Evolutionary conservation across 2,329 filamentous ascomycete species (phyloP), one percentile per base, ranked within the genome.

Genomic region (Parastagonospora avenae): DNA sequence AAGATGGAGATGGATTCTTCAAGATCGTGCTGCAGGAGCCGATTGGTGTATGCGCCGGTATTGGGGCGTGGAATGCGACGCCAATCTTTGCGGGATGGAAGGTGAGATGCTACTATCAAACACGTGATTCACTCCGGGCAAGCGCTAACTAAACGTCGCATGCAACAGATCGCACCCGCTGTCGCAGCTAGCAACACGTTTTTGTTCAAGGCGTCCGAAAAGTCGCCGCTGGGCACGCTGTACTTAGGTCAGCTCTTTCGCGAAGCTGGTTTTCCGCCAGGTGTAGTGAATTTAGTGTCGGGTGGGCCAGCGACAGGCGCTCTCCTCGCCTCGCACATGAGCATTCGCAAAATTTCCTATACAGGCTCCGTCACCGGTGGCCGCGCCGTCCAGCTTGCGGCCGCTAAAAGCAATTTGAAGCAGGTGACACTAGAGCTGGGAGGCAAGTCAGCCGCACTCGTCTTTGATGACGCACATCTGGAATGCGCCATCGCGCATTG

Each of bases 381-480:
- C 11, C 63, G 68, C 29, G 68, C 68, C 40, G 66, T 77, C 12
- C 63, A 70, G 39, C 71, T 74, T 30, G 63, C 62, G 24, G 62
- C 63, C 7, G 60, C 55, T 30, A 66, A 59, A 52, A 67, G 62
- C 35, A 68, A 68, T 36, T 52, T 66, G 49, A 70, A 70, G 50
- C 75, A 74, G 44, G 74, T 79, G 15, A 78, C 77, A 4, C 71
- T 80, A 1, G 78, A 80, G 59, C 66, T 79, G 9, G 78, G 78
- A 38, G 78, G 78, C 45, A 80, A 80, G 62, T 72, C 68, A 7
- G 77, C 78, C 12, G 71, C 73, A 15, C 71, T 80, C 12, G 72
- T 80, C 35, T 80, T 80, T 58, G 70, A 74, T 35, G 78, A 80
- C 55, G 78, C 76, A 57, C 74, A 82, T 58, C 66, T 82, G 12